Conservation (phyloP, 805 yeast species). For the Barnettozyma siamensis region DNA sequence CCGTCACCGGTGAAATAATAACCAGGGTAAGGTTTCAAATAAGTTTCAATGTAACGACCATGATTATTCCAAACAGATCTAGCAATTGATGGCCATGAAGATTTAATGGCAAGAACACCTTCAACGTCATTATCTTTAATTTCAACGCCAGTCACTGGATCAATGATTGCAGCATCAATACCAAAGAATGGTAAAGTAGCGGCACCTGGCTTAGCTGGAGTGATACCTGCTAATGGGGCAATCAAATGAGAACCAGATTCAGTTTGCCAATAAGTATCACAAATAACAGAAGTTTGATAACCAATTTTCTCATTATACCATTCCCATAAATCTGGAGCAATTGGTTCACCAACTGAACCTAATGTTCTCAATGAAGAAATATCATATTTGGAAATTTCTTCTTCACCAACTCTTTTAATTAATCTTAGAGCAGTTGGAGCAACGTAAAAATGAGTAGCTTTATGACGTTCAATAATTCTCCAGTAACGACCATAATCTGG, state of each 20-base stretch:
- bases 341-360: constrained; percentile 98
- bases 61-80: constrained; percentile 92
- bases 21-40: constrained; percentile 88
- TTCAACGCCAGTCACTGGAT: constrained; percentile 87
- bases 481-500: constrained; percentile 95
- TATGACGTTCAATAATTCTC: constrained; percentile 89
- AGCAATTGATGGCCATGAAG: constrained; percentile 98
- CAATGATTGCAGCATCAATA: constrained; percentile 82
- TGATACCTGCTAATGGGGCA: constrained; percentile 90
- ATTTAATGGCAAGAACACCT: constrained; percentile 88
- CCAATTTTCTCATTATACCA: constrained; percentile 96
- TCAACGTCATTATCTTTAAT: constrained; percentile 84
- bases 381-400: constrained; percentile 73
- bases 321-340: constrained; percentile 97
- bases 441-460: constrained; percentile 92
- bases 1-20: constrained; percentile 97
- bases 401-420: constrained; percentile 84
- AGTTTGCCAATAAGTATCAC: constrained; percentile 98
- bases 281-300: constrained; percentile 79
- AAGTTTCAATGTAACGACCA: constrained; percentile 81
- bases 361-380: constrained; percentile 82
- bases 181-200: constrained; percentile 98
- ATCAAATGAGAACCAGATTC: constrained; percentile 95
- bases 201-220: constrained; percentile 95
- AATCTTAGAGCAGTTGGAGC: constrained; percentile 97